Conservation (phyloP, 208 protist species). For the Vickermania spadyakhi region DNA sequence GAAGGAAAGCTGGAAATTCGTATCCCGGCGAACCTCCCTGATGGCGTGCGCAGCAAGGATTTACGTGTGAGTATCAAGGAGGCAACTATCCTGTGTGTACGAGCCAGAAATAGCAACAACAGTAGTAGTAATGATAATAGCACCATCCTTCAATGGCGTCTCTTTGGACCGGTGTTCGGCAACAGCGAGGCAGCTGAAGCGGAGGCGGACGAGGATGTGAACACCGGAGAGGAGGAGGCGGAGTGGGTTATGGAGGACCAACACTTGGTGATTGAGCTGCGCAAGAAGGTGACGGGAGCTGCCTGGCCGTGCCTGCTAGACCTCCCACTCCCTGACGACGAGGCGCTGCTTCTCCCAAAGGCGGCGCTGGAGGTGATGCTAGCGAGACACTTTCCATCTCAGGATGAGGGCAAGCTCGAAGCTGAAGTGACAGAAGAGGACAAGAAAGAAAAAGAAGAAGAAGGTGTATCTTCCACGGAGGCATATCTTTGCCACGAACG, state of each 20-base stretch:
- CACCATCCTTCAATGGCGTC: conserved; percentile 73
- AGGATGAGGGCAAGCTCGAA: conserved; percentile 19
- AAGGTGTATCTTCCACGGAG: conserved; percentile 5
- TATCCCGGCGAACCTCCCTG: conserved; percentile 55
- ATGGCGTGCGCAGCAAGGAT: conserved; percentile 52
- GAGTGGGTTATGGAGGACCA: conserved; percentile 54
- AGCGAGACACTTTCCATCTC: conserved; percentile 35
- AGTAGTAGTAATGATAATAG: conserved; percentile 37
- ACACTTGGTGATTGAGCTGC: conserved; percentile 47
- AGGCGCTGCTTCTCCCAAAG: conserved; percentile 32
- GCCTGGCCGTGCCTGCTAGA: conserved; percentile 74
- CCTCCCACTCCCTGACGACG: conserved; percentile 51
- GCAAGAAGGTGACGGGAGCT: conserved; percentile 34
- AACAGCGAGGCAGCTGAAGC: too few relatives aligned
- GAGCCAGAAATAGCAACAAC: too few relatives aligned
- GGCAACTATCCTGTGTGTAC: conserved; percentile 53
- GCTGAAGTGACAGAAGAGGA: conserved; percentile 3
- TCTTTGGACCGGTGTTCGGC: conserved; percentile 50
- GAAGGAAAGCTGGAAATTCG: conserved; percentile 58
- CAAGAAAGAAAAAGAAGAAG: conserved; percentile 14
- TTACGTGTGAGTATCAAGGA: conserved; percentile 80
- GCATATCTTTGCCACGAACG: conserved; percentile 2
- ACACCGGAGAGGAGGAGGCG: conserved; percentile 15
- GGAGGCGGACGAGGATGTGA: too few relatives aligned
- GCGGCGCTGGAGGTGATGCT: conserved; percentile 67